These are phyloP conservation scores for Albifimbria verrucaria DNA, from an alignment of 2,329 filamentous ascomycete species.

Conservation along the genomic window DNA sequence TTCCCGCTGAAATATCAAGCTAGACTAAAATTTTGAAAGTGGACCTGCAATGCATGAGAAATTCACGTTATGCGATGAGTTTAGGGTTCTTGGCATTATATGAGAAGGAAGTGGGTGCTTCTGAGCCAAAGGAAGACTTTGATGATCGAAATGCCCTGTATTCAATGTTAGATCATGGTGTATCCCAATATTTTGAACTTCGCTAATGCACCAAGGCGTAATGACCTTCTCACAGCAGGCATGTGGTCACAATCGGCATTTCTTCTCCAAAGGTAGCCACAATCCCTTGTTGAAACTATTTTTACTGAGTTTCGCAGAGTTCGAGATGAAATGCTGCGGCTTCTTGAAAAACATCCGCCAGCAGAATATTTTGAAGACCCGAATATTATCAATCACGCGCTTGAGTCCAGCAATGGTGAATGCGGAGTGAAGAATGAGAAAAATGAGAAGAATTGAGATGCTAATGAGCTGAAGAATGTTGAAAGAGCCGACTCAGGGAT, in stretches of 20 bases:
- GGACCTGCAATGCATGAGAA: background rate
- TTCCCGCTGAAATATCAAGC: background rate
- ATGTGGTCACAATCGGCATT: background rate
- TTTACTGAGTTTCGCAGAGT: too few relatives aligned
- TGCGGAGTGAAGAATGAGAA: too few relatives aligned
- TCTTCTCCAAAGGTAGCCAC: background rate
- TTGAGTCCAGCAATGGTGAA: too few relatives aligned
- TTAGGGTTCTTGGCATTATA: background rate
- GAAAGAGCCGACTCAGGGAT: too few relatives aligned
- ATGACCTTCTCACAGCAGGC: background rate
- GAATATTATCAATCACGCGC: too few relatives aligned
- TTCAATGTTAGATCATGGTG: background rate
- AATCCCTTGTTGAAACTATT: too few relatives aligned
- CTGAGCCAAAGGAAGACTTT: background rate
- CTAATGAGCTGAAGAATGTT: too few relatives aligned
- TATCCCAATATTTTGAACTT: background rate
- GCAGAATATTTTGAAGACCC: background rate
- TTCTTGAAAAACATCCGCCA: background rate
- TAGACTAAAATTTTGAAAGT: background rate
- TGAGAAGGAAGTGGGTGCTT: background rate
- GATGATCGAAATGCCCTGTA: background rate
- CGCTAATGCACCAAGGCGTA: background rate
- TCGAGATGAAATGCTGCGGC: background rate
- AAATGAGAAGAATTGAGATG: too few relatives aligned
- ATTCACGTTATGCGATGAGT: background rate